These are phyloP conservation scores for Podospora tetraspora DNA, from an alignment of 495 filamentous ascomycete genomes.

Conservation along the genomic window DNA sequence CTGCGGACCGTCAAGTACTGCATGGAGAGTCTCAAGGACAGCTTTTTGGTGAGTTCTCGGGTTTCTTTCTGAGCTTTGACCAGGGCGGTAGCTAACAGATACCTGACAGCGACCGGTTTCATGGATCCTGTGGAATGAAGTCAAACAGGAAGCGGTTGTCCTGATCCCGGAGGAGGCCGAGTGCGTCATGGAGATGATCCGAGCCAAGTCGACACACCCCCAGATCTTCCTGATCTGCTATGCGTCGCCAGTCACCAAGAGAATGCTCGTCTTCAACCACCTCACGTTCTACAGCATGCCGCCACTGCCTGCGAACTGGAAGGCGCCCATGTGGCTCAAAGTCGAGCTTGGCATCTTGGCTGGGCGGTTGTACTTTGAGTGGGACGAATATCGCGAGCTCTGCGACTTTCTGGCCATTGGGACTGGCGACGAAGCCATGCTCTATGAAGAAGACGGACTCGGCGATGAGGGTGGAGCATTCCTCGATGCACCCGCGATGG, in stretches of 20 bases:
- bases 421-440: not conserved
- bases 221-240: slow-evolving; percentile 42
- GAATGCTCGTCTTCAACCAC: slow-evolving; percentile 50
- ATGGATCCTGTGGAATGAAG: slow-evolving; percentile 35
- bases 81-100: slow-evolving; percentile 12
- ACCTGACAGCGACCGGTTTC: slow-evolving; percentile 33
- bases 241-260: slow-evolving; percentile 47
- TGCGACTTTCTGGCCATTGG: slow-evolving; percentile 24
- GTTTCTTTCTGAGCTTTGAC: not conserved
- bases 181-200: slow-evolving; percentile 33
- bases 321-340: slow-evolving; percentile 41
- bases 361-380: slow-evolving; percentile 52
- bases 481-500: not conserved
- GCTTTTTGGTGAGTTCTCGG: slow-evolving; percentile 25
- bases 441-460: not conserved
- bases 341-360: slow-evolving; percentile 52
- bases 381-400: slow-evolving; percentile 30
- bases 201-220: slow-evolving; percentile 12
- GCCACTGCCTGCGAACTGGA: slow-evolving; percentile 33
- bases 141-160: slow-evolving; percentile 39
- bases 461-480: not conserved
- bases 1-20: slow-evolving; percentile 21
- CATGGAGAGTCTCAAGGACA: slow-evolving; percentile 22
- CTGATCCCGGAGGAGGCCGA: slow-evolving; percentile 55
- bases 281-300: slow-evolving; percentile 46